Base-by-base conservation (phyloP, 352 stramenopile species). In the Globisporangium megalacanthum region DNA sequence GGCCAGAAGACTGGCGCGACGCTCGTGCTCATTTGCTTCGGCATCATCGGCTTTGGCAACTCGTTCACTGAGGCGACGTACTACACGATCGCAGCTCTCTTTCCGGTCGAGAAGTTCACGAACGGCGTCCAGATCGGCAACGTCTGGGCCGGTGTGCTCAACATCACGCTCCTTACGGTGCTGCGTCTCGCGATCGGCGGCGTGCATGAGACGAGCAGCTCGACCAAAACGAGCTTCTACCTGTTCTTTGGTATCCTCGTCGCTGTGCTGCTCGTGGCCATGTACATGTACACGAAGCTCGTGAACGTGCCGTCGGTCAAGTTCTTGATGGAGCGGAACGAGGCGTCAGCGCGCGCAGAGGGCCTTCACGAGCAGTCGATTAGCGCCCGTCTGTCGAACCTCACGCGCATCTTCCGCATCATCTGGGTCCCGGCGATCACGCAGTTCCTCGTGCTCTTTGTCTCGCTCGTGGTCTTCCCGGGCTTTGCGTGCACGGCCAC, bases 101-200 rank as follows among this genome's bases (percentile, higher is more conserved):
- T 89, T 61, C 79, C 79, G 4, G 61, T 78, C 15, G 65, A 78
- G 56, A 86, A 83, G 60, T 89, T 83, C 64, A 83, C 73, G 2
- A 83, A 89, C 55, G 76, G 70, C 11, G 70, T 89, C 37, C 79
- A 89, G 64, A 83, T 89, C 54, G 79, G 79, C 37, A 85, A 86
- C 57, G 70, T 68, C 8, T 61, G 49, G 2, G 72, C 79, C 0
- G 79, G 79, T 25, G 66, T 81, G 37, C 36, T 85, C 49, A 86
- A 88, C 68, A 75, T 88, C 58, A 72, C 74, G 22, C 45, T 83
- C 44, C 61, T 59, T 3, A 89, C 79, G 37, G 20, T 89, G 6
- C 56, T 89, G 37, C 76, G 75, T 49, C 61, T 86, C 8, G 62
- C 75, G 2, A 72, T 89, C 15, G 77, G 75, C n/a, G 75, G 77